Conservation (phyloP, 768 basidiomycete species). For the Dentipellis sp. region DNA sequence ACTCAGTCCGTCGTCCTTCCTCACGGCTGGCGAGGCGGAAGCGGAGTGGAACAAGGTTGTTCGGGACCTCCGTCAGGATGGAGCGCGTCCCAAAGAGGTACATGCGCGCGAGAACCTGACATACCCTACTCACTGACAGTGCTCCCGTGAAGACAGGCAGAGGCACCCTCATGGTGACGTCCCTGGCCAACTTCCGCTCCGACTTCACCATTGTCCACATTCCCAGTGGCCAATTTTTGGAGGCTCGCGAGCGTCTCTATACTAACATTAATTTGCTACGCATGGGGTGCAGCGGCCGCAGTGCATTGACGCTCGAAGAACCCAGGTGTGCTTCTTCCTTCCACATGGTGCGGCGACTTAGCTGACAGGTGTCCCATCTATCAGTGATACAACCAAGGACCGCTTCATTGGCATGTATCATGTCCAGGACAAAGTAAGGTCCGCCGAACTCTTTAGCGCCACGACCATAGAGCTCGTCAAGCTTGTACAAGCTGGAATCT, state of each 20-base stretch:
- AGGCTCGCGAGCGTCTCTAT: conserved; percentile 58
- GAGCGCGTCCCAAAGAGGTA: conserved; percentile 67
- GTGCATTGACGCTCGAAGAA: conserved; percentile 68
- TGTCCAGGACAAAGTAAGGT: conserved; percentile 34
- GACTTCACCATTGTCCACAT: conserved; percentile 81
- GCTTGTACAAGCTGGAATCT: conserved; percentile 61
- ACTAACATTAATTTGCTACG: conserved; percentile 76
- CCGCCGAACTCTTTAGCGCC: conserved; percentile 39
- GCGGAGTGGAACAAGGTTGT: conserved; percentile 54
- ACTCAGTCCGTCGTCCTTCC: conserved; percentile 34
- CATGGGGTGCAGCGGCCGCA: conserved; percentile 78
- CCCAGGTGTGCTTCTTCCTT: conserved; percentile 39
- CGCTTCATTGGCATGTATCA: conserved; percentile 68
- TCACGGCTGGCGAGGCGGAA: conserved; percentile 35
- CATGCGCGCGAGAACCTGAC: conserved; percentile 9
- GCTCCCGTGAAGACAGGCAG: conserved; percentile 38
- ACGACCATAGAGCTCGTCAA: conserved; percentile 73
- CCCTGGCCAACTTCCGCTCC: conserved; percentile 79
- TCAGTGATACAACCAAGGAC: conserved; percentile 71
- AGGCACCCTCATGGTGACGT: conserved; percentile 73
- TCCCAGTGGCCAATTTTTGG: conserved; percentile 58
- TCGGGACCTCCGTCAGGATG: conserved; percentile 53
- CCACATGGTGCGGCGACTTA: neutral
- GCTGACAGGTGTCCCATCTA: too few relatives aligned
- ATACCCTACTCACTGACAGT: neutral